phyloP scores from a whole-genome alignment of 1,284 basidiomycete genomes.

The Melampsora larici-populina region DNA sequence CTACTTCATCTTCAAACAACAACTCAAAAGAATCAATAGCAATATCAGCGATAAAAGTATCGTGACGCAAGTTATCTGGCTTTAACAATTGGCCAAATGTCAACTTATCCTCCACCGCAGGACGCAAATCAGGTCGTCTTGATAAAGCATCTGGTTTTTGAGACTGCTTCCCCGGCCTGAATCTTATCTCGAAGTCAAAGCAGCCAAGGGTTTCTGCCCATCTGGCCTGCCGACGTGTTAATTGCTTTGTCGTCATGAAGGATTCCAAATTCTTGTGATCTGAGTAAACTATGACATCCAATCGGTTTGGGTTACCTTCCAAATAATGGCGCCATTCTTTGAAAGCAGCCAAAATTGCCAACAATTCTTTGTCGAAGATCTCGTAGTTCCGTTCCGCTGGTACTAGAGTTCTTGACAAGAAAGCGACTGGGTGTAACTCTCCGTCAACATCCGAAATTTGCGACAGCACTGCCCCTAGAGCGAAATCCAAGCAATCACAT shows the following conservation, averaged over 20 bases:
- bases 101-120: neutral
- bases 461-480: no score
- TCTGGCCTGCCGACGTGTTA: neutral
- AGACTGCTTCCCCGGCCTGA: no score
- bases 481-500: no score
- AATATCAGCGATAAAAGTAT: neutral
- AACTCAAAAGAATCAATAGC: no score
- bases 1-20: no score
- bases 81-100: slow-evolving; percentile 8
- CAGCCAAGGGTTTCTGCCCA: neutral
- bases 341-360: neutral
- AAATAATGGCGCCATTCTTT: no score
- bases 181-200: neutral
- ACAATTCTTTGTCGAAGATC: slow-evolving; percentile 1
- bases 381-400: neutral
- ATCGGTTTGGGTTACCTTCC: no score
- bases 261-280: no score
- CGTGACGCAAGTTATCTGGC: neutral
- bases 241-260: neutral
- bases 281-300: no score
- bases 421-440: neutral
- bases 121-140: neutral
- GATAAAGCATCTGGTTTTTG: neutral
- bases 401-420: neutral
- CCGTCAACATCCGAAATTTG: neutral